phyloP scores from a whole-genome alignment of 352 stramenopile genomes.

The Pythium coloratum region DNA sequence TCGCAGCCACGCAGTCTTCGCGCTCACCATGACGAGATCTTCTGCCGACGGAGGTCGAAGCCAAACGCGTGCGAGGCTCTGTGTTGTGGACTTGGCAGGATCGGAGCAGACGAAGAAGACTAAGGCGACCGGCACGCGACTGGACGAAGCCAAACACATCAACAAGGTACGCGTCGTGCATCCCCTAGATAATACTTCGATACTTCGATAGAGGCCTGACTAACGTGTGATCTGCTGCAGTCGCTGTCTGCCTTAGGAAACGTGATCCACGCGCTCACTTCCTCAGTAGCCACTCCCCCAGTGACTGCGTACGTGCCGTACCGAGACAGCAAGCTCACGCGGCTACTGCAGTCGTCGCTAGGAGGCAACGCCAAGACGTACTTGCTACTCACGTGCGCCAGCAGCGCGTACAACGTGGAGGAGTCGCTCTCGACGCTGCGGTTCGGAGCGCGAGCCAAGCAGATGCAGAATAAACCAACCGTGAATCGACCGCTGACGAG shows the following conservation, averaged over 20 bases:
- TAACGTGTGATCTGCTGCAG: constrained; percentile 23
- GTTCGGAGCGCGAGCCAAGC: constrained; percentile 89
- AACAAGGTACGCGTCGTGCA: constrained; percentile 43
- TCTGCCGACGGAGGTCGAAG: constrained; percentile 11
- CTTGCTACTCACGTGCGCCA: constrained; percentile 70
- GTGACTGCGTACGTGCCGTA: constrained; percentile 64
- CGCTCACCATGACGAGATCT: constrained; percentile 43
- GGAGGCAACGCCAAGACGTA: constrained; percentile 89
- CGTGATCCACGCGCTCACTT: constrained; percentile 64
- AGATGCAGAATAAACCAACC: constrained; percentile 64
- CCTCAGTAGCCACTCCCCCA: neutral
- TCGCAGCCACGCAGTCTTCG: constrained; percentile 74
- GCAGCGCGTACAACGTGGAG: constrained; percentile 36
- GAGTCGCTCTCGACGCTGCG: constrained; percentile 89
- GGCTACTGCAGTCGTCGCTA: constrained; percentile 83
- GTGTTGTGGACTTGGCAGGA: constrained; percentile 69
- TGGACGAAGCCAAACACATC: constrained; percentile 79
- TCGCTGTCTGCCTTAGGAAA: constrained; percentile 71
- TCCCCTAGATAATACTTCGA: neutral
- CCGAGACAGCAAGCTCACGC: constrained; percentile 88
- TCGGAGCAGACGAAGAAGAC: constrained; percentile 68
- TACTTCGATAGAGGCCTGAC: neutral
- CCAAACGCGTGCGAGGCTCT: constrained; percentile 32
- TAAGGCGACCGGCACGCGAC: constrained; percentile 39
- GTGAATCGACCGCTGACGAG: constrained; percentile 48